Conservation (phyloP, 352 stramenopile genomes). For the Phytophthora syringae region DNA sequence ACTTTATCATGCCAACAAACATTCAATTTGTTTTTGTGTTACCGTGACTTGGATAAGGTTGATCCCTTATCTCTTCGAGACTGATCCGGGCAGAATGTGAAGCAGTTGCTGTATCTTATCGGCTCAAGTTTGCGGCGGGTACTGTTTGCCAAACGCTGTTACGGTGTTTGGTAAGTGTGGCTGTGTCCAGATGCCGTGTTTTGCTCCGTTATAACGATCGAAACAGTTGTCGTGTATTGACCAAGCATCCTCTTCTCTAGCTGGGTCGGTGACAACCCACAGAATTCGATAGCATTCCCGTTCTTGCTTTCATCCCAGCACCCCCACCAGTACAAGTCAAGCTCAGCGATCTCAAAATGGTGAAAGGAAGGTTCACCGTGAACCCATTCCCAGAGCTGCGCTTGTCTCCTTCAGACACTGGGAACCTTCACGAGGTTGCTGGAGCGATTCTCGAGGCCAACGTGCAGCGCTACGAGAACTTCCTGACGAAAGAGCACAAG, state of each 20-base stretch:
- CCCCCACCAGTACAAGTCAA: background rate
- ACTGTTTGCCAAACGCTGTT: too few relatives aligned
- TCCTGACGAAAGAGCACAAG: constrained; percentile 42
- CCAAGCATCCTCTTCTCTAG: background rate
- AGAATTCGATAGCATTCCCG: constrained; percentile 22
- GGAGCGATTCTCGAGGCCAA: constrained; percentile 33
- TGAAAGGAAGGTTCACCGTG: constrained; percentile 38
- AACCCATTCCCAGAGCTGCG: constrained; percentile 40
- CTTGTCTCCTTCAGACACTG: constrained; percentile 24
- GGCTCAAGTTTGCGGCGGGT: background rate
- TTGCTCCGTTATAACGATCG: background rate
- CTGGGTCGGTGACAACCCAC: too few relatives aligned
- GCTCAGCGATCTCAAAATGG: constrained; percentile 11
- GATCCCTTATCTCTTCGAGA: too few relatives aligned
- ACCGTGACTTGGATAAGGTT: too few relatives aligned
- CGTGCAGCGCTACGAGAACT: constrained; percentile 33
- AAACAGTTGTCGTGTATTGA: constrained; percentile 1
- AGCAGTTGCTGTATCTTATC: too few relatives aligned
- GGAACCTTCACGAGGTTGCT: constrained; percentile 32
- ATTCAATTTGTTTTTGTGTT: too few relatives aligned
- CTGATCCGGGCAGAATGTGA: too few relatives aligned
- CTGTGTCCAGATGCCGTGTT: constrained; percentile 6
- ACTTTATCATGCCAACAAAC: too few relatives aligned
- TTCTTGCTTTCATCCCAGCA: constrained; percentile 24
- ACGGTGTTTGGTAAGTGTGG: too few relatives aligned